These are phyloP conservation scores for Phylloporus sp. DNA, from an alignment of 768 basidiomycete genomes.

Conservation along the genomic window DNA sequence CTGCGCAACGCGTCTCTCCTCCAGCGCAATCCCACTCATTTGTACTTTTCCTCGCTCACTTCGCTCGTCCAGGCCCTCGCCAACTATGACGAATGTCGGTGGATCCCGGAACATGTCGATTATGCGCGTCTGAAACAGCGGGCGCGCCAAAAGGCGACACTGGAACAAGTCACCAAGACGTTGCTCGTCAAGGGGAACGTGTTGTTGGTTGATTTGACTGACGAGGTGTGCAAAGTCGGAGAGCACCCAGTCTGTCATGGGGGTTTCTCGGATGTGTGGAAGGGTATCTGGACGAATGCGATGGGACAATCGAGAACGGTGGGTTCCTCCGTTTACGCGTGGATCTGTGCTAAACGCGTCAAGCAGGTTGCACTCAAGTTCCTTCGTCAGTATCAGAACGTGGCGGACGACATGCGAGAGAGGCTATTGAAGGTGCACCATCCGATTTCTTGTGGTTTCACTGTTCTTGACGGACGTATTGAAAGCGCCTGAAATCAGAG, in stretches of 20 bases:
- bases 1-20: constrained; percentile 58
- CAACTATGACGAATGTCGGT: constrained; percentile 56
- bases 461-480: background rate
- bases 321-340: background rate
- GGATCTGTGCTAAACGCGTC: background rate
- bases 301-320: constrained; percentile 32
- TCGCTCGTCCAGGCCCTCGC: constrained; percentile 50
- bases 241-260: constrained; percentile 49
- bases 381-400: constrained; percentile 43
- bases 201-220: constrained; percentile 51
- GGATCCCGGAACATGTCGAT: constrained; percentile 50
- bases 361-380: constrained; percentile 55
- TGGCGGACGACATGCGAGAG: constrained; percentile 49
- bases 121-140: constrained; percentile 54
- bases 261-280: constrained; percentile 61
- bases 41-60: constrained; percentile 53
- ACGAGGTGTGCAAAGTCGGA: constrained; percentile 47
- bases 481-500: constrained; percentile 53
- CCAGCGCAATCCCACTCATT: constrained; percentile 45
- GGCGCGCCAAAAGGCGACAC: constrained; percentile 52
- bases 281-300: constrained; percentile 51
- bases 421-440: constrained; percentile 45
- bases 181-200: constrained; percentile 48
- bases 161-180: constrained; percentile 55
- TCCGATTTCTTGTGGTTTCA: background rate